These are phyloP conservation scores for Moricandia moricandioides DNA, from an alignment of 345 rosid genomes.

Conservation along the genomic window DNA sequence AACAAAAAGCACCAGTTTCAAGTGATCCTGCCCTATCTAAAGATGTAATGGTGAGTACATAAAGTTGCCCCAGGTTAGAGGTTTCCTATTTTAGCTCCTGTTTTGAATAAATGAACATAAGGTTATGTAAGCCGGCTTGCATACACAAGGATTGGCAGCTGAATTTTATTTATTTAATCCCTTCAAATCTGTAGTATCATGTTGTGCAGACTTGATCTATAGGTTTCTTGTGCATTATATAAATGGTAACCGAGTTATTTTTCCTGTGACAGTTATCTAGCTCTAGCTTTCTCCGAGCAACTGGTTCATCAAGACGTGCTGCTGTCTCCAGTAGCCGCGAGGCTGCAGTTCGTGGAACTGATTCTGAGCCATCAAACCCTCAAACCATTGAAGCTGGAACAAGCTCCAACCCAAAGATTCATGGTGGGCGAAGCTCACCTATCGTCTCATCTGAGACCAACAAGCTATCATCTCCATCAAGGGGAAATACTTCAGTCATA, in stretches of 20 bases:
- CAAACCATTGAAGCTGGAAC: constrained; percentile 41
- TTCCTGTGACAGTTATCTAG: constrained; percentile 52
- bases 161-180: neutral
- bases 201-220: neutral
- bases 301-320: constrained; percentile 47
- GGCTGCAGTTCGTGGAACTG: constrained; percentile 42
- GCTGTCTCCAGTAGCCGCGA: constrained; percentile 55
- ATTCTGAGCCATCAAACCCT: constrained; percentile 49
- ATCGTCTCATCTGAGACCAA: constrained; percentile 56
- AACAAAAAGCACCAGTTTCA: constrained; percentile 50
- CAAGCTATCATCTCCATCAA: constrained; percentile 47
- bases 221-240: neutral
- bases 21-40: constrained; percentile 48
- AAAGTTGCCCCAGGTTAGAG: neutral
- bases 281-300: constrained; percentile 55
- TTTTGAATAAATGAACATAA: neutral
- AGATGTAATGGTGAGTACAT: constrained; percentile 45
- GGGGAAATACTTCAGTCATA: constrained; percentile 47
- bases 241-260: constrained; percentile 12
- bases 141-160: neutral
- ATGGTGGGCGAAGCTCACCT: constrained; percentile 53
- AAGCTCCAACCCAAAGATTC: constrained; percentile 48
- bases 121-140: neutral
- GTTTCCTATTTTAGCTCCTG: neutral
- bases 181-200: neutral